Evolutionary conservation across 208 protist species (phyloP), one percentile per base, ranked within the genome.

Genomic region (Trichomonas tenax): DNA sequence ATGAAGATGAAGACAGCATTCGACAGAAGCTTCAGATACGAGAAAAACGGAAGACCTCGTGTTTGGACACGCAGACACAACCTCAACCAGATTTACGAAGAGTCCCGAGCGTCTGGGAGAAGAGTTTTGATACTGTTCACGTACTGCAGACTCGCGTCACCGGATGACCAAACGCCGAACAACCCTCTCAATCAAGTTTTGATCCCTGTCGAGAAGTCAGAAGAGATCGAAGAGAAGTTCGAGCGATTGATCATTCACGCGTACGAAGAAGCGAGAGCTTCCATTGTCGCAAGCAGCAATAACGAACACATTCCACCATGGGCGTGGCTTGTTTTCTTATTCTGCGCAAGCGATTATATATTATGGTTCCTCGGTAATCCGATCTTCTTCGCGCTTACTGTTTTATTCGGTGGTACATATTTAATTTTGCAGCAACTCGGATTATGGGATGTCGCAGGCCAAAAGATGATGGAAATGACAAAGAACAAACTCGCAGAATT

Each of bases 1-100:
- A n/a, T 89, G n/a, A 89, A 89, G 36, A 89, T 89, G 82, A 89
- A 89, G 40, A n/a, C 82, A 46, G 34, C 82, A 17, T 89, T 89
- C 36, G 82, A 89, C 31, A 46, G 17, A 15, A 44, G 36, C 8
- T 89, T 89, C 82, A 89, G 36, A 3, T 89, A 46, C 36, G 82
- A 89, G 4, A n/a, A 44, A 31, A 89, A 89, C 17, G 82, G 82
- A 40, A n/a, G 40, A n/a, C 82, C 82, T n/a, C 1, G 82, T 10
- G 82, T 89, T n/a, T 89, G 82, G 82, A 89, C 82, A 0, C 6
- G 17, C 3, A 89, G 40, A 31, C n/a, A 89, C 23, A 40, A 89
- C 31, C 4, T 89, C 11, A 46, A 89, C 40, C n/a, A 46, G 17
- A 89, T 89, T 46, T 89, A 44, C 40, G 40, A 89, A 89, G 82